Evolutionary conservation across 192 early-diverging fungal genomes (phyloP).

Genomic region (Thamnidium elegans): DNA sequence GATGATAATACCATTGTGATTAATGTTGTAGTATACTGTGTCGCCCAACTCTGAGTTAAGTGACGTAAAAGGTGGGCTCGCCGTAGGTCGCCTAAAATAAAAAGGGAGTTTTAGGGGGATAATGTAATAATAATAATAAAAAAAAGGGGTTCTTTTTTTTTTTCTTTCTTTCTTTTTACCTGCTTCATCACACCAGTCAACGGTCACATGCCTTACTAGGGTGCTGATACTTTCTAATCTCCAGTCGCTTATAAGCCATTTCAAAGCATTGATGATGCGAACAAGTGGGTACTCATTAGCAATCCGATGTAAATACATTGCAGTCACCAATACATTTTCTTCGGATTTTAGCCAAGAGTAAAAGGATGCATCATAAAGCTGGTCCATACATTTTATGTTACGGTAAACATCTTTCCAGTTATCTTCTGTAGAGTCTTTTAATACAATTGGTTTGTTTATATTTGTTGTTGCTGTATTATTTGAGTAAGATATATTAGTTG

Average conservation of each 20-base stretch:
- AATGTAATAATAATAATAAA: background rate
- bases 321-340: slow-evolving; percentile 70
- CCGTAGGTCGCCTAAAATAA: slow-evolving; percentile 41
- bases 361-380: slow-evolving; percentile 73
- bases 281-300: slow-evolving; percentile 71
- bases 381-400: slow-evolving; percentile 74
- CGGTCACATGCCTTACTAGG: slow-evolving; percentile 66
- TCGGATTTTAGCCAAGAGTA: slow-evolving; percentile 73
- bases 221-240: slow-evolving; percentile 66
- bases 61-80: slow-evolving; percentile 45
- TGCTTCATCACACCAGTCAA: slow-evolving; percentile 62
- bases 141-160: background rate
- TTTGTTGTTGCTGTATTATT: background rate
- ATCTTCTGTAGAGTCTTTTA: slow-evolving; percentile 16
- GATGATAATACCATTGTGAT: slow-evolving; percentile 46
- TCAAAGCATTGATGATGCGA: slow-evolving; percentile 71
- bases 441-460: background rate
- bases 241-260: slow-evolving; percentile 75
- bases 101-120: background rate
- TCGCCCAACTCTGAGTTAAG: slow-evolving; percentile 51
- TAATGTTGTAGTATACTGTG: slow-evolving; percentile 49
- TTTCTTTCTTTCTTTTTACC: slow-evolving; percentile 29
- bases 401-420: slow-evolving; percentile 69
- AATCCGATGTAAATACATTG: slow-evolving; percentile 69
- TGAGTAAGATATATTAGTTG: no score